Conservation (phyloP, 257 asterid species). For the Ehretia macrophylla region DNA sequence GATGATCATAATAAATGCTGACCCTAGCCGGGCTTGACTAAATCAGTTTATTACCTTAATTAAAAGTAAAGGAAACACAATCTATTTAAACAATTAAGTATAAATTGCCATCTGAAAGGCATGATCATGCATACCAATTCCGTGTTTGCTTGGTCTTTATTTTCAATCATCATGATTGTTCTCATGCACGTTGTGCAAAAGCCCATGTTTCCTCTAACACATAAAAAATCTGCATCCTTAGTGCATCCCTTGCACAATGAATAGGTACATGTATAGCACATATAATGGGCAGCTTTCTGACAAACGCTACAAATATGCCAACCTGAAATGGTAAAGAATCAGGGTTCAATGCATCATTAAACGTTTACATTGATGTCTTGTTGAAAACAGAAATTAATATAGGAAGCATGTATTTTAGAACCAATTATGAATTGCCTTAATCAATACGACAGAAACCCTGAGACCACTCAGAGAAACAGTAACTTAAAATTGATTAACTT, state of each 20-base stretch:
- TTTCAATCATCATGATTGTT: constrained; percentile 79
- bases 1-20: neutral
- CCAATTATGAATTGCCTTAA: neutral
- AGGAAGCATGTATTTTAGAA: neutral
- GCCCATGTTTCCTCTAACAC: constrained; percentile 81
- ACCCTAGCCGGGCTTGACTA: neutral
- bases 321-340: constrained; percentile 47
- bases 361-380: neutral
- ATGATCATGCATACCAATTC: constrained; percentile 53
- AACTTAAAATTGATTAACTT: neutral
- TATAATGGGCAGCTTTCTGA: constrained; percentile 59
- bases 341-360: neutral
- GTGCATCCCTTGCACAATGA: constrained; percentile 91
- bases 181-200: constrained; percentile 92
- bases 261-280: constrained; percentile 94
- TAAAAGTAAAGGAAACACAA: neutral
- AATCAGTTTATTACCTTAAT: neutral
- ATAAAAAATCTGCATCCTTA: constrained; percentile 56
- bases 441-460: neutral
- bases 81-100: neutral
- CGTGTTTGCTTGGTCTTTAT: constrained; percentile 60
- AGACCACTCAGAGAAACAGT: neutral
- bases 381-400: neutral
- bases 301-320: constrained; percentile 99
- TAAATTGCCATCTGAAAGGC: constrained; percentile 1